Conservation (phyloP, 768 basidiomycete genomes). For the Pleurotus giganteus region DNA sequence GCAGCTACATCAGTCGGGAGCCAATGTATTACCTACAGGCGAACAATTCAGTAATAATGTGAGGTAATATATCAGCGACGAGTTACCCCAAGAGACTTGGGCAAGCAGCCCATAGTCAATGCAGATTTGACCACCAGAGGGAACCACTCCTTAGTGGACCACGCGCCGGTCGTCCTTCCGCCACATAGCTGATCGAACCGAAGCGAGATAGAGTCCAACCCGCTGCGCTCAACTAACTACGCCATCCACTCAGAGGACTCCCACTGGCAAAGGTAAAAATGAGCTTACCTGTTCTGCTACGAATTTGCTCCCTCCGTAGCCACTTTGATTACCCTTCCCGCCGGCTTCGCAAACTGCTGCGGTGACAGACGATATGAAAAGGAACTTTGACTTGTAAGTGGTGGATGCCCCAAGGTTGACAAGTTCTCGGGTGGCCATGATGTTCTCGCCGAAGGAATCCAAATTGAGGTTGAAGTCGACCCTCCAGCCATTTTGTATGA, state of each 20-base stretch:
- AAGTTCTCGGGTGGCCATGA: background rate
- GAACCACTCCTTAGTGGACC: constrained; percentile 34
- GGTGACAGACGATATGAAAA: background rate
- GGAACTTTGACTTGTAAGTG: background rate
- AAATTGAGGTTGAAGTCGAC: background rate
- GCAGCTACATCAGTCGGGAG: background rate
- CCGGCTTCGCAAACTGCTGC: background rate
- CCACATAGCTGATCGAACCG: constrained; percentile 32
- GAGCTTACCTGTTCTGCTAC: constrained; percentile 31
- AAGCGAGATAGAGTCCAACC: constrained; percentile 20
- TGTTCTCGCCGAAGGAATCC: background rate
- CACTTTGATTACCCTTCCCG: constrained; percentile 6
- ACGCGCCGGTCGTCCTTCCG: constrained; percentile 25
- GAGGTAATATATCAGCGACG: background rate
- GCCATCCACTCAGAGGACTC: background rate
- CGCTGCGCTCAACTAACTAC: constrained; percentile 25
- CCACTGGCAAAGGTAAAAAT: background rate
- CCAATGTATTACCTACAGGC: background rate
- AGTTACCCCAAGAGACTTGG: constrained; percentile 20
- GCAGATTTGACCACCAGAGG: constrained; percentile 32
- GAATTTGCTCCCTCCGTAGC: constrained; percentile 37
- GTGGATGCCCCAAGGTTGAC: background rate
- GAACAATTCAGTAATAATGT: too few species aligned
- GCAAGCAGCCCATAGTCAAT: constrained; percentile 19
- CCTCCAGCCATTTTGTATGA: background rate